Evolutionary conservation across 2,329 filamentous ascomycete species (phyloP).

Genomic region (Rasamsonia emersonii): DNA sequence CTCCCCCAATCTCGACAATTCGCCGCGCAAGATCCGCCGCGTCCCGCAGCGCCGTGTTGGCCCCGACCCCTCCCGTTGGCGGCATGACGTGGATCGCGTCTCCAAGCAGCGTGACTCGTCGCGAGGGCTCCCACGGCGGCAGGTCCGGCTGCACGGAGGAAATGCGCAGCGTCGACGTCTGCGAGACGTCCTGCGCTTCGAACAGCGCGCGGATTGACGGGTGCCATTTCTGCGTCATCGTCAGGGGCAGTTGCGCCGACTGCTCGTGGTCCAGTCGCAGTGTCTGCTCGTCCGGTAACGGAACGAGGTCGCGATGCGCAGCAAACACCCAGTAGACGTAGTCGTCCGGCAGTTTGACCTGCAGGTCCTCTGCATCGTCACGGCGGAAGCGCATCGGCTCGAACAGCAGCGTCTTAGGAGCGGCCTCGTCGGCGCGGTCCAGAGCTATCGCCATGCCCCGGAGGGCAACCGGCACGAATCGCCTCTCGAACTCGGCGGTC

Average conservation of each 20-base stretch:
- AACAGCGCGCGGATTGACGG: conserved; percentile 1
- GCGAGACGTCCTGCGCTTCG: background rate
- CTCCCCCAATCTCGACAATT: no score
- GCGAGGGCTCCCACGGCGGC: conserved; percentile 17
- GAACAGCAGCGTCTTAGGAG: conserved; percentile 11
- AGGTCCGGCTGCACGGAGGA: conserved; percentile 1
- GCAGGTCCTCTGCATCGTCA: conserved; percentile 6
- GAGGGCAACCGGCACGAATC: conserved; percentile 7
- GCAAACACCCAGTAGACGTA: conserved; percentile 20
- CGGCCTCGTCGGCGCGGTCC: conserved; percentile 6
- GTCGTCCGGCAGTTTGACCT: conserved; percentile 12
- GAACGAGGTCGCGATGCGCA: conserved; percentile 6
- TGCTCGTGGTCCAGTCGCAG: conserved; percentile 9
- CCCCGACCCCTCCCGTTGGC: conserved; percentile 35
- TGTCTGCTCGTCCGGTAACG: conserved; percentile 7
- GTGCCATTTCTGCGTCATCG: conserved; percentile 2
- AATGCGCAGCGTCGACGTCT: background rate
- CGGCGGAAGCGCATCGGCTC: conserved; percentile 15
- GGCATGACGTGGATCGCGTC: conserved; percentile 37
- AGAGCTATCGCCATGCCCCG: conserved; percentile 12
- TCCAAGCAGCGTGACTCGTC: conserved; percentile 30
- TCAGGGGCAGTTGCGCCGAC: conserved; percentile 6
- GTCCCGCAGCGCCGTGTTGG: conserved; percentile 34
- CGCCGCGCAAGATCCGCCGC: no score
- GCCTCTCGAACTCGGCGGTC: conserved; percentile 7